Evolutionary conservation across 1,284 basidiomycete genomes (phyloP).

Genomic region (Puccinia sorghi): DNA sequence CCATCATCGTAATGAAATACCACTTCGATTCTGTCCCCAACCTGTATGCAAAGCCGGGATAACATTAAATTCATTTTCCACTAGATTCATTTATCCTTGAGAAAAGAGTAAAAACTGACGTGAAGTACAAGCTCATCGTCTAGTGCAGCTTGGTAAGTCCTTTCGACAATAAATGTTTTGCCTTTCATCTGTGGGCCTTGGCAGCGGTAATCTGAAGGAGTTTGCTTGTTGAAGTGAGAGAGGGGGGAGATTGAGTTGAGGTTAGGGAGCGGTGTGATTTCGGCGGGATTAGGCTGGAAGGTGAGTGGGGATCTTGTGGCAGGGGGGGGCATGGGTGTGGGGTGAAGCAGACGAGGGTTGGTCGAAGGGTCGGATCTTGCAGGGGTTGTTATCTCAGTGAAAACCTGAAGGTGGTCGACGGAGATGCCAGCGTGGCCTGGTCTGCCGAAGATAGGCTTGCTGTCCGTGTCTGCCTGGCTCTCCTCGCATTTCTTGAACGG

Average conservation of each 20-base stretch:
- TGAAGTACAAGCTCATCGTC: slow-evolving; percentile 40
- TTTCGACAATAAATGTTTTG: slow-evolving; percentile 28
- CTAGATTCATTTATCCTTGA: neutral
- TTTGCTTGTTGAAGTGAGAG: neutral
- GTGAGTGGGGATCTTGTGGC: neutral
- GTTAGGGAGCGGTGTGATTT: neutral
- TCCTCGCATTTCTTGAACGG: slow-evolving; percentile 31
- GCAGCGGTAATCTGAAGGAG: slow-evolving; percentile 17
- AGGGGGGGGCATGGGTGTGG: neutral
- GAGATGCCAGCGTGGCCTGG: slow-evolving; percentile 8
- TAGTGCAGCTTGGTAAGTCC: slow-evolving; percentile 41
- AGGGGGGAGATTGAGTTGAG: slow-evolving; percentile 3
- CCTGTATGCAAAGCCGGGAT: neutral
- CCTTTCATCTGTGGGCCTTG: slow-evolving; percentile 23
- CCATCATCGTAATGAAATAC: slow-evolving; percentile 40
- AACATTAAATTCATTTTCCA: neutral
- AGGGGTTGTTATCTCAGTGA: slow-evolving; percentile 16
- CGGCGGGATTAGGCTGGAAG: neutral
- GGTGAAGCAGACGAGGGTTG: neutral
- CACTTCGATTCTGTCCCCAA: slow-evolving; percentile 39
- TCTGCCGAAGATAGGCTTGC: slow-evolving; percentile 26
- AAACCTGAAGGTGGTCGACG: slow-evolving; percentile 18
- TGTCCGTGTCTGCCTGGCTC: neutral
- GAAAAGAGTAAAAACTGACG: neutral
- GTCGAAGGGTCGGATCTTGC: neutral